phyloP scores from a whole-genome alignment of 805 yeast genomes.

The Candida qinlingensis region DNA sequence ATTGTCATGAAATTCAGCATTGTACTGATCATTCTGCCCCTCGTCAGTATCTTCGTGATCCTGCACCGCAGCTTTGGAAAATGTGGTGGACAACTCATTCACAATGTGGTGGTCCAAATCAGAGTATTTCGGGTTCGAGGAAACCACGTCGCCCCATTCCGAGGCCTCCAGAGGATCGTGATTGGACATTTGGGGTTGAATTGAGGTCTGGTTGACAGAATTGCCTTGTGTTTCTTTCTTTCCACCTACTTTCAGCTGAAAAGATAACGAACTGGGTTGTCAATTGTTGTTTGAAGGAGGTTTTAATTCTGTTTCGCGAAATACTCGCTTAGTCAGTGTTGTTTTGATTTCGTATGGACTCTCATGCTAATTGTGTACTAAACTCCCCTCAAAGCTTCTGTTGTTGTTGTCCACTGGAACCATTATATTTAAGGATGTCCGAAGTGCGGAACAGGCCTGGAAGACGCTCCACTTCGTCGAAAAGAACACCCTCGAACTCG shows the following conservation, averaged over 20 bases:
- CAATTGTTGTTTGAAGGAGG: neutral
- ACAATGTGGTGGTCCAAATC: slow-evolving; percentile 6
- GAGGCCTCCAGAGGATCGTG: slow-evolving; percentile 47
- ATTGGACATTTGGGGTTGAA: slow-evolving; percentile 1
- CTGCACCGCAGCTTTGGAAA: slow-evolving; percentile 3
- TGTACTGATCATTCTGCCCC: neutral
- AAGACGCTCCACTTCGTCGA: neutral
- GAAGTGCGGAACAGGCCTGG: neutral
- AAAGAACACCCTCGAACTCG: neutral
- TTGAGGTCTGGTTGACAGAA: neutral
- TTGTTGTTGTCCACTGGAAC: no score
- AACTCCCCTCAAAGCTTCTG: neutral
- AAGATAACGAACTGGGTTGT: neutral
- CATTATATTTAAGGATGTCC: neutral
- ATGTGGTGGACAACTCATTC: slow-evolving; percentile 18
- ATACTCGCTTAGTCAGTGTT: neutral
- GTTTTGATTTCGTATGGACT: neutral
- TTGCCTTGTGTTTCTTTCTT: no score
- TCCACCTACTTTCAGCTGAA: no score
- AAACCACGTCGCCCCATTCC: slow-evolving; percentile 55
- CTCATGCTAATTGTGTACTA: no score
- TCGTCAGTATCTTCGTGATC: slow-evolving; percentile 5
- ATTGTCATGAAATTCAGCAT: neutral
- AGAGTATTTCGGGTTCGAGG: slow-evolving; percentile 28
- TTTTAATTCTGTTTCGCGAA: neutral